Evolutionary conservation across 805 yeast genomes (phyloP).

Genomic region (Wickerhamiella musiphila): DNA sequence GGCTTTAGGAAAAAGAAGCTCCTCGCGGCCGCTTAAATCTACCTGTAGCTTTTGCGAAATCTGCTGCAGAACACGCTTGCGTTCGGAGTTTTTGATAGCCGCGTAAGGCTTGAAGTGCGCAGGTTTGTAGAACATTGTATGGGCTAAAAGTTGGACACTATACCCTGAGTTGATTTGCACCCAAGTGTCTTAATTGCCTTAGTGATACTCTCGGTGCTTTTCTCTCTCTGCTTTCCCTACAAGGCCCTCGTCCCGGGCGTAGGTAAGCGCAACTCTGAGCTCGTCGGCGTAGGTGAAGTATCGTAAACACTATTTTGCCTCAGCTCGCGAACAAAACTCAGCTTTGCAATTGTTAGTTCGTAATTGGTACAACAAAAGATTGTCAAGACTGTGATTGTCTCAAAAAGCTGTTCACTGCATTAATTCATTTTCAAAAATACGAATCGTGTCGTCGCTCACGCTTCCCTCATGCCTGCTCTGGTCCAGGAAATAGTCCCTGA

Average conservation of each 20-base stretch:
- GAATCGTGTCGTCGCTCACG: not conserved
- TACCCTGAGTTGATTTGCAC: not conserved
- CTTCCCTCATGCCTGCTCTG: not conserved
- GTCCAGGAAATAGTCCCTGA: not conserved
- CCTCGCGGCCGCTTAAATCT: conserved; percentile 18
- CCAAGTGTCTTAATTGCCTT: not conserved
- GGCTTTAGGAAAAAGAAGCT: conserved; percentile 30
- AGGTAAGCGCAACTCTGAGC: not conserved
- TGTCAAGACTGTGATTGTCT: not conserved
- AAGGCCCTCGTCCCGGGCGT: not conserved
- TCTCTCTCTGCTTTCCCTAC: not conserved
- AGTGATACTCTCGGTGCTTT: not conserved
- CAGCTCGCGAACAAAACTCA: too few species aligned
- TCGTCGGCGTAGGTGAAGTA: not conserved
- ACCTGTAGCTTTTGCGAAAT: conserved; percentile 27
- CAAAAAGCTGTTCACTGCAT: not conserved
- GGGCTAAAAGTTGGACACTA: not conserved
- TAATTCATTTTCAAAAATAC: not conserved
- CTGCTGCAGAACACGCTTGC: conserved; percentile 33
- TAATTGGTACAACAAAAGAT: not conserved
- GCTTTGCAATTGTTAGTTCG: too few species aligned
- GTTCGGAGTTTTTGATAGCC: conserved; percentile 67
- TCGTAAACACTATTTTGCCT: too few species aligned
- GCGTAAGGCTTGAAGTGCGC: conserved; percentile 46
- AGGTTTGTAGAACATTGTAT: conserved; percentile 15